These are phyloP conservation scores for Eutrema yunnanense DNA, from an alignment of 345 rosid species.

Conservation along the genomic window DNA sequence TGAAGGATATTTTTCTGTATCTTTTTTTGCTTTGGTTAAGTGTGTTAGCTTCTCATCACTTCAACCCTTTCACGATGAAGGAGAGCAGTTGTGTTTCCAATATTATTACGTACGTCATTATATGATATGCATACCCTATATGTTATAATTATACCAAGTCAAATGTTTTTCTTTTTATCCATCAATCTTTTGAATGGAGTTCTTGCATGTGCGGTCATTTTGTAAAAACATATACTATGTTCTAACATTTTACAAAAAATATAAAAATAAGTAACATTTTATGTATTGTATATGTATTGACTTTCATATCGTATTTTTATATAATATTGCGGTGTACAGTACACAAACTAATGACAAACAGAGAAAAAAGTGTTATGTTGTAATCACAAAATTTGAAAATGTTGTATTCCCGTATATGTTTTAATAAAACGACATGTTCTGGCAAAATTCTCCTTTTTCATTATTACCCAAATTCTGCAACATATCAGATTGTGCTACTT, in stretches of 20 bases:
- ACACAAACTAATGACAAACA: no score
- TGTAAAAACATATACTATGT: no score
- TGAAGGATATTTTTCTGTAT: not conserved
- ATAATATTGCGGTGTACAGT: no score
- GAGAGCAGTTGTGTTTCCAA: conserved; percentile 32
- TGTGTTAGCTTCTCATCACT: conserved; percentile 33
- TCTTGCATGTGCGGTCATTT: no score
- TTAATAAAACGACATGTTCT: no score
- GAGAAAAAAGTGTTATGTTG: no score
- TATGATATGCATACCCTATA: not conserved
- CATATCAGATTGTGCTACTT: not conserved
- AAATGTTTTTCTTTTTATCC: not conserved
- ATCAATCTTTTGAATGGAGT: not conserved
- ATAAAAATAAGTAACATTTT: no score
- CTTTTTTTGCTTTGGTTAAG: conserved; percentile 5
- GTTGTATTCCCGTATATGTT: no score
- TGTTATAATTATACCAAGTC: conserved; percentile 2
- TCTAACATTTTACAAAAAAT: no score
- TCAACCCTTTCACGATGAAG: conserved; percentile 22
- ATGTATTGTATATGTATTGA: no score
- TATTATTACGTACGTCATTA: not conserved
- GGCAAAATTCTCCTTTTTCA: not conserved
- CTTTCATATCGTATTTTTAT: no score
- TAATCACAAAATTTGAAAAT: no score
- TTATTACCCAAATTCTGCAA: not conserved